Base-by-base conservation (phyloP, 1,284 basidiomycete genomes). In the Termitomyces sp. region DNA sequence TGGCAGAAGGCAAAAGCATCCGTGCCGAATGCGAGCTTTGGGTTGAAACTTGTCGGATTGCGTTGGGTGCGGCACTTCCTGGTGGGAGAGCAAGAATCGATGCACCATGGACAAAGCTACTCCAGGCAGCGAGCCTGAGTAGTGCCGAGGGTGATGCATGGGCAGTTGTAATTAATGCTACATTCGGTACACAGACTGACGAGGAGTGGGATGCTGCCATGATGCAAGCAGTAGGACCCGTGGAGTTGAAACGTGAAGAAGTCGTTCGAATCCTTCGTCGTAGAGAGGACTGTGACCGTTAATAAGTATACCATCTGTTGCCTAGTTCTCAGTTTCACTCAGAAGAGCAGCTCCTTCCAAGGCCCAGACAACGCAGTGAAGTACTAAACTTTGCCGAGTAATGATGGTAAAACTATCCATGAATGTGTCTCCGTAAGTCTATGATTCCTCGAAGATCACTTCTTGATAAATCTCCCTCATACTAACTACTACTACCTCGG, bases 11-110 rank as follows among this genome's bases (percentile, higher is more conserved):
- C 44, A 78, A 73, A 61, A 67, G 69, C 10, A 76, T 93, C 18
- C 73, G 74, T 28, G 76, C 79, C 0, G 90, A 94, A 66, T 82
- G 85, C 55, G 80, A 84, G 58, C 73, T 92, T 16, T 94, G 90
- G 90, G 77, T 84, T 1, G 83, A 91, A 64, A 86, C 87, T 1
- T 88, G 83, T 53, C 76, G 80, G 35, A 69, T 74, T 21, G 83
- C 81, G 1, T 67, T 91, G 47, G 74, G 71, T 16, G 71, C 71
- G 5, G 60, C 64, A 18, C 62, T 77, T 30, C 67, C 69, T 10
- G 70, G 71, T 52, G 72, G 72, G 34, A 60, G 68, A 47, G 62
- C 69, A 24, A 73, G 81, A 11, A 72, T 81, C 4, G 83, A 88
- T 62, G 77, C 76, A 0, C 87, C 91, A 2, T 94, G 92, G 91